phyloP scores from a whole-genome alignment of 257 asterid genomes.

The Asclepias syriaca region DNA sequence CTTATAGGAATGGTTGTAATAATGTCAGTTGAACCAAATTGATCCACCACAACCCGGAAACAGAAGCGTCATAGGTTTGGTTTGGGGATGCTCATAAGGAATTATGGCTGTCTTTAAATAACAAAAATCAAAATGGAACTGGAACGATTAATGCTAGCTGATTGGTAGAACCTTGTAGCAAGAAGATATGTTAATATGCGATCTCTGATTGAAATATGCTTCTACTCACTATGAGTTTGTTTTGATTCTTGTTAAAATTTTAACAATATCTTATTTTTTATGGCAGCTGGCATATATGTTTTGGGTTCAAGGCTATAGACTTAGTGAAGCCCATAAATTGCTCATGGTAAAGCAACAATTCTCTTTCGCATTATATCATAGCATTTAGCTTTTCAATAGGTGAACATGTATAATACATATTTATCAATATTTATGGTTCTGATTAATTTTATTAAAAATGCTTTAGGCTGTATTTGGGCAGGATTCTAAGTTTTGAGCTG shows the following conservation, averaged over 20 bases:
- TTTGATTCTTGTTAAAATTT: constrained; percentile 4
- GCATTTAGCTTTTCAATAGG: not conserved
- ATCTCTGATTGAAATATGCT: constrained; percentile 2
- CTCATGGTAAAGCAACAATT: constrained; percentile 49
- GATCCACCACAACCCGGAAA: not conserved
- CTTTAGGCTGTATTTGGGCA: not conserved
- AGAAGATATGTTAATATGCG: not conserved
- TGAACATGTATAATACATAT: not conserved
- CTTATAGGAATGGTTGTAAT: not conserved
- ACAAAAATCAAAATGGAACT: not conserved
- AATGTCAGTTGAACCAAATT: not conserved
- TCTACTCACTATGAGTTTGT: not conserved
- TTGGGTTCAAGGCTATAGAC: constrained; percentile 81
- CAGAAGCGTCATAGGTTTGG: not conserved
- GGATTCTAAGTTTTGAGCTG: not conserved
- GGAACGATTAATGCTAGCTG: not conserved
- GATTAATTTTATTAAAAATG: not conserved
- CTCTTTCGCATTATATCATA: not conserved
- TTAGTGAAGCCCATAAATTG: constrained; percentile 60
- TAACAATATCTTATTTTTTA: constrained; percentile 14
- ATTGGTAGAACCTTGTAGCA: not conserved
- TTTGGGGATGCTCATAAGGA: not conserved
- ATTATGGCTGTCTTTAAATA: not conserved
- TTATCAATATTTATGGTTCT: not conserved
- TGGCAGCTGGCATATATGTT: constrained; percentile 92